Evolutionary conservation across 2,329 filamentous ascomycete genomes (phyloP).

Genomic region (Colletotrichum graminicola): DNA sequence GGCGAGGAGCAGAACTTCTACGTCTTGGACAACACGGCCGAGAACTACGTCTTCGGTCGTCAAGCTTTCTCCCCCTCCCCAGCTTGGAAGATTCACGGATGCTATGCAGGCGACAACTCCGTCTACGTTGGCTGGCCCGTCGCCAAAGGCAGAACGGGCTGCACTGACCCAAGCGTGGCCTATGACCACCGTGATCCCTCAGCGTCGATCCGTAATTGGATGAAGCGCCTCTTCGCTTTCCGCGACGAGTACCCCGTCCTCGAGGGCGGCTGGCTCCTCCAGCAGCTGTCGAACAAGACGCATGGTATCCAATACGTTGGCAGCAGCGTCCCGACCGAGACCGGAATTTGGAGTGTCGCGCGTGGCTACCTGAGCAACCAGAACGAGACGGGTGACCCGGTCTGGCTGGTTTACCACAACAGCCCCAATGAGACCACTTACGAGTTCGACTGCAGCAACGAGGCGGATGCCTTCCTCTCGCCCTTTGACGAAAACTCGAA

Average conservation of each 20-base stretch:
- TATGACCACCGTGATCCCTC: constrained; percentile 74
- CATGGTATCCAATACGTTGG: constrained; percentile 63
- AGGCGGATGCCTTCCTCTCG: constrained; percentile 64
- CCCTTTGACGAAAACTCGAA: constrained; percentile 67
- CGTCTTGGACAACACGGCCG: constrained; percentile 72
- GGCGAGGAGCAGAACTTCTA: constrained; percentile 77
- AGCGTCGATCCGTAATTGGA: constrained; percentile 69
- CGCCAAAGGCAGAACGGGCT: constrained; percentile 65
- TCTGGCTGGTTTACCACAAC: constrained; percentile 67
- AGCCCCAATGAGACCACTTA: constrained; percentile 63
- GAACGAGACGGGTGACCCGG: constrained; percentile 60
- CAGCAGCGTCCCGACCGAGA: constrained; percentile 66
- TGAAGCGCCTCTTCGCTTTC: constrained; percentile 73
- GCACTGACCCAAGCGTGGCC: constrained; percentile 67
- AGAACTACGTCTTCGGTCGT: constrained; percentile 75
- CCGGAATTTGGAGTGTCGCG: constrained; percentile 70
- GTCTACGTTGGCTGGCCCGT: constrained; percentile 71
- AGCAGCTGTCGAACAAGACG: constrained; percentile 69
- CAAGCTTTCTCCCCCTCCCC: constrained; percentile 71
- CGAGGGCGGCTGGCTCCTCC: constrained; percentile 69
- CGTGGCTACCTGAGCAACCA: constrained; percentile 66
- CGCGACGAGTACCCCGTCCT: constrained; percentile 67
- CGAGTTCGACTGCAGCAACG: constrained; percentile 65
- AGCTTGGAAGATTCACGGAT: constrained; percentile 75
- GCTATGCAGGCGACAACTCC: constrained; percentile 67